Conservation (phyloP, 1,284 basidiomycete genomes). For the Cryptococcus deneoformans region DNA sequence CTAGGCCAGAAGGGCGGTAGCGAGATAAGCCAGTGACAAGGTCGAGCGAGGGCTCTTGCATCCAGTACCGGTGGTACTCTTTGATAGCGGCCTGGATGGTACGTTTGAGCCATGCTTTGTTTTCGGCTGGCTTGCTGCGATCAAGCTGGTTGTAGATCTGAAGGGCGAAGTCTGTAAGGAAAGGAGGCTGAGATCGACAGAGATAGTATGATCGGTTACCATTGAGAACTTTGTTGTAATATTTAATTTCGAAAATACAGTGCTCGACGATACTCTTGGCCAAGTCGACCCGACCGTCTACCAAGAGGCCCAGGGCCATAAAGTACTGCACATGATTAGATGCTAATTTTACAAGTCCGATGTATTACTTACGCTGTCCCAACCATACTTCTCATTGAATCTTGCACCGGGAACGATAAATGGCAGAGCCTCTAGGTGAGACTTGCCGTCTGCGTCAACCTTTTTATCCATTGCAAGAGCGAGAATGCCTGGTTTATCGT, state of each 20-base stretch:
- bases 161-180: conserved; percentile 96
- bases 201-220: conserved; percentile 64
- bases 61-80: conserved; percentile 98
- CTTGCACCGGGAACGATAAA: conserved; percentile 97
- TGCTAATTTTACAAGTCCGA: neutral
- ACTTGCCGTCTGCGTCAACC: conserved; percentile 64
- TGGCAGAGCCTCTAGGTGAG: conserved; percentile 85
- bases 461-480: conserved; percentile 71
- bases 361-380: conserved; percentile 39
- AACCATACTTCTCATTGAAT: conserved; percentile 81
- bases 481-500: conserved; percentile 88
- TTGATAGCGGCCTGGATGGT: conserved; percentile 97
- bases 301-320: conserved; percentile 72
- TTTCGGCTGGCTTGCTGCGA: conserved; percentile 72
- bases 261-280: conserved; percentile 98
- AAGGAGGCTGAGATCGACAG: conserved; percentile 93
- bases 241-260: conserved; percentile 98
- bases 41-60: conserved; percentile 88
- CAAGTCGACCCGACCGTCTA: conserved; percentile 89
- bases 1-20: conserved; percentile 89
- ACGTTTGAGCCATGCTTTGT: conserved; percentile 87
- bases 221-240: conserved; percentile 75
- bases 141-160: conserved; percentile 97
- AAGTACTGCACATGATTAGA: conserved; percentile 32
- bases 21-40: conserved; percentile 89